These are phyloP conservation scores for Lathyrus tuberosus DNA, from an alignment of 306 rosid species.

Conservation along the genomic window DNA sequence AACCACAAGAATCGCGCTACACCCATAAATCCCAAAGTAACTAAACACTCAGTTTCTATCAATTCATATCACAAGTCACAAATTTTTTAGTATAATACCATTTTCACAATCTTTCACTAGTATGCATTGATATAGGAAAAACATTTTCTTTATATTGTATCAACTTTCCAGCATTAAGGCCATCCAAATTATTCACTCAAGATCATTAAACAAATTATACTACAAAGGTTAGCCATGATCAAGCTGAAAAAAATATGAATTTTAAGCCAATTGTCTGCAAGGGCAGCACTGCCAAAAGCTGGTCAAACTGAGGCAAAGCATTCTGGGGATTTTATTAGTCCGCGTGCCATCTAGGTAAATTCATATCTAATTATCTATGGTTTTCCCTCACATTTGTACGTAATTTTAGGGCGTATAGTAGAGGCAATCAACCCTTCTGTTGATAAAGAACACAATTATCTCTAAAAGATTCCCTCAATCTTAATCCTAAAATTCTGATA, in stretches of 20 bases:
- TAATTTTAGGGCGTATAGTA: too few species aligned
- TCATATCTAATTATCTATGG: too few species aligned
- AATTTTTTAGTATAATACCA: not conserved
- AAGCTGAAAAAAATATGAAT: constrained; percentile 44
- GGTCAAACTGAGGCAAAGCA: too few species aligned
- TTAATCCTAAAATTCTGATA: too few species aligned
- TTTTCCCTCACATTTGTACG: too few species aligned
- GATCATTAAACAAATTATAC: constrained; percentile 36
- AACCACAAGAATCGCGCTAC: too few species aligned
- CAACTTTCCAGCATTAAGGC: constrained; percentile 33
- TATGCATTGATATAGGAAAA: not conserved
- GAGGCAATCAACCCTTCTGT: too few species aligned
- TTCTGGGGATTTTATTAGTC: too few species aligned
- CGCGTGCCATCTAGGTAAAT: too few species aligned
- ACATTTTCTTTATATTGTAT: constrained; percentile 6
- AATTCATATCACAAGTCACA: constrained; percentile 5
- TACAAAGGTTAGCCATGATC: constrained; percentile 39
- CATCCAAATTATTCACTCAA: constrained; percentile 39
- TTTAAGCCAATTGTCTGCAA: constrained; percentile 36
- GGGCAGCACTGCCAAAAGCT: constrained; percentile 36
- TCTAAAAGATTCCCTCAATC: too few species aligned
- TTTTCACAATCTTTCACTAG: constrained; percentile 16
- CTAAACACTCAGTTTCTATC: not conserved
- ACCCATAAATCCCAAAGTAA: too few species aligned
- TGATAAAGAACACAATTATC: too few species aligned